phyloP scores from a whole-genome alignment of 2,329 filamentous ascomycete genomes.

The Penicillium hordei region DNA sequence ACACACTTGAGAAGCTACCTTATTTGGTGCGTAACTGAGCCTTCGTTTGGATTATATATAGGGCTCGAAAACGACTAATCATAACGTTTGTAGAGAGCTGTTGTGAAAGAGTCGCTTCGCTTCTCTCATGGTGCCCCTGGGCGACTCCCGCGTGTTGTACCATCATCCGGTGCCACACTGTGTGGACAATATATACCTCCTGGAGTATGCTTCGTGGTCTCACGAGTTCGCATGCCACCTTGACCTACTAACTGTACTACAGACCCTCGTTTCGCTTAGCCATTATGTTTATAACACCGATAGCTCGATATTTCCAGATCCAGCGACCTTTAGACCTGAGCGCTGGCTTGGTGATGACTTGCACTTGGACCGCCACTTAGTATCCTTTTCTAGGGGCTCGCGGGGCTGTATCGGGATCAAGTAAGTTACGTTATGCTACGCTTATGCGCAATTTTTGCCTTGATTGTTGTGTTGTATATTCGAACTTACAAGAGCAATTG shows the following conservation, averaged over 20 bases:
- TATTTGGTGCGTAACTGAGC: not conserved
- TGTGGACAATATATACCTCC: not conserved
- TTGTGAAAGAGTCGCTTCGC: not conserved
- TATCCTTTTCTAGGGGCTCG: not conserved
- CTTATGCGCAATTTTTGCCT: not conserved
- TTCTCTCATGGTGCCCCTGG: not conserved
- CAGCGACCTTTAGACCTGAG: not conserved
- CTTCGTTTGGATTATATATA: not conserved
- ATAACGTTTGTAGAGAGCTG: not conserved
- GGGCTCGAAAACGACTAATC: not conserved
- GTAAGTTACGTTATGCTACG: not conserved
- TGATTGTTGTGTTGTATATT: not conserved
- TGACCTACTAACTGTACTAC: not conserved
- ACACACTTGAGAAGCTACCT: not conserved
- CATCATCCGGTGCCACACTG: not conserved
- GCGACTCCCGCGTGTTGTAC: not conserved
- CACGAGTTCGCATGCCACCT: not conserved
- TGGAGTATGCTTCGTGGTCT: not conserved
- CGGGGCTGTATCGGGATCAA: not conserved
- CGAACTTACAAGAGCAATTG: not conserved
- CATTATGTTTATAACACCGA: not conserved
- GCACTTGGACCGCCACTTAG: not conserved
- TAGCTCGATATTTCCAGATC: not conserved
- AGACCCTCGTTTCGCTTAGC: not conserved
- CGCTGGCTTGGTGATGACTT: not conserved